phyloP scores from a whole-genome alignment of 2,329 filamentous ascomycete genomes.

The Epichloe sibirici region DNA sequence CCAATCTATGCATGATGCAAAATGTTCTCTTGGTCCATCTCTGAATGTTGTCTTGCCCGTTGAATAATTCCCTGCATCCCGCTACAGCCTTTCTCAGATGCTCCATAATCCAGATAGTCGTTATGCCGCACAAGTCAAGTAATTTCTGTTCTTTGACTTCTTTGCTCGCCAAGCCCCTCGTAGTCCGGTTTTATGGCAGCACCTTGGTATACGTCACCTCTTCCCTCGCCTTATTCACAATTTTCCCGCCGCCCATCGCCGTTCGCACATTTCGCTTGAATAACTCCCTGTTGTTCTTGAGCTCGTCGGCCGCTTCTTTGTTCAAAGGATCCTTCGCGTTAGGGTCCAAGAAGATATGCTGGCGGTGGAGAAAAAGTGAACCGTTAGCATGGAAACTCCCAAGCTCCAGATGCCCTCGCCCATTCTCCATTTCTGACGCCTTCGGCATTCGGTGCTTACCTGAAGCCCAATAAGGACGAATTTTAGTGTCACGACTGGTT shows the following conservation, averaged over 20 bases:
- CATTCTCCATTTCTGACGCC: neutral
- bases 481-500: constrained; percentile 92
- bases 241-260: constrained; percentile 68
- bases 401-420: neutral
- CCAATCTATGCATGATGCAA: neutral
- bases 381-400: constrained; percentile 10
- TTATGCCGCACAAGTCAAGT: neutral
- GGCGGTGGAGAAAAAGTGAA: constrained; percentile 4
- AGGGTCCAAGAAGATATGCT: constrained; percentile 96
- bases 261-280: constrained; percentile 86
- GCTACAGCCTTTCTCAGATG: neutral
- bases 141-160: neutral
- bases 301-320: constrained; percentile 91
- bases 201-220: constrained; percentile 69
- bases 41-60: neutral
- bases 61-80: neutral
- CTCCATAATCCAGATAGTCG: neutral
- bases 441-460: constrained; percentile 31
- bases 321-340: constrained; percentile 97
- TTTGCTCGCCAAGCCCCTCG: neutral
- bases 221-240: constrained; percentile 32
- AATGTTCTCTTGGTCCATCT: neutral
- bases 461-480: constrained; percentile 91
- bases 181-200: constrained; percentile 39
- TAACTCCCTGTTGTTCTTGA: constrained; percentile 70